Percentiles rank a stretch among this genome's conserved stretches.
Conservation (phyloP, 192 early-diverging fungal genomes). For the Geosiphon pyriformis region DNA sequence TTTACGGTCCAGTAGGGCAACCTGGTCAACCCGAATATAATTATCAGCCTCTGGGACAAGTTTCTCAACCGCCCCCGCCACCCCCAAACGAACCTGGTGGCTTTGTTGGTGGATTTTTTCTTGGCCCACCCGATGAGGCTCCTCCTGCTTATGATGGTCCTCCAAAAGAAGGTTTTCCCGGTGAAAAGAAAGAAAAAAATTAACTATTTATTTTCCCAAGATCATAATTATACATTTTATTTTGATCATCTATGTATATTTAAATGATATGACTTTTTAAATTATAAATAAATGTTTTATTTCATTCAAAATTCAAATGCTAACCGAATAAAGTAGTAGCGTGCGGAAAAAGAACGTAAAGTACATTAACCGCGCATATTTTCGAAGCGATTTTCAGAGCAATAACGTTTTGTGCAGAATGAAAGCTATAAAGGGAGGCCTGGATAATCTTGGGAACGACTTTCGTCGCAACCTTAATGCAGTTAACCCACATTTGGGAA, state of each 20-base stretch:
- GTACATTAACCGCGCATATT: neutral
- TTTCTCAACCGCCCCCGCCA: neutral
- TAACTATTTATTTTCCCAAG: conserved; percentile 2
- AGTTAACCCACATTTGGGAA: neutral
- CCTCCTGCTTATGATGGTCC: conserved; percentile 21
- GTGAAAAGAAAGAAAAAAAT: conserved; percentile 4
- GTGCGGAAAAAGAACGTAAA: neutral
- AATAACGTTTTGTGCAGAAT: neutral
- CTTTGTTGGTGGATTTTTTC: conserved; percentile 22
- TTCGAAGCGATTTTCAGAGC: too few species aligned
- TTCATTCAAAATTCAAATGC: neutral
- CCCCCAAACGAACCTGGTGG: neutral
- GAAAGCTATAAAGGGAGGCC: neutral
- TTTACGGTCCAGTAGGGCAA: neutral
- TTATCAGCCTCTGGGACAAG: neutral
- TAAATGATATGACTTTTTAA: too few species aligned
- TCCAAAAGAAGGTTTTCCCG: neutral
- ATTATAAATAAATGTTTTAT: neutral
- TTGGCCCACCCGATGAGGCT: conserved; percentile 18
- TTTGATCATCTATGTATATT: too few species aligned
- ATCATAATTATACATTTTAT: too few species aligned
- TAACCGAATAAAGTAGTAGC: neutral
- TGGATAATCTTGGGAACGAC: neutral
- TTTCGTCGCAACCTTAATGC: neutral
- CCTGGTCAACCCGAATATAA: neutral